Evolutionary conservation across 371 early-diverging fungal genomes (phyloP).

Genomic region (Homolaphlyctis polyrhiza): DNA sequence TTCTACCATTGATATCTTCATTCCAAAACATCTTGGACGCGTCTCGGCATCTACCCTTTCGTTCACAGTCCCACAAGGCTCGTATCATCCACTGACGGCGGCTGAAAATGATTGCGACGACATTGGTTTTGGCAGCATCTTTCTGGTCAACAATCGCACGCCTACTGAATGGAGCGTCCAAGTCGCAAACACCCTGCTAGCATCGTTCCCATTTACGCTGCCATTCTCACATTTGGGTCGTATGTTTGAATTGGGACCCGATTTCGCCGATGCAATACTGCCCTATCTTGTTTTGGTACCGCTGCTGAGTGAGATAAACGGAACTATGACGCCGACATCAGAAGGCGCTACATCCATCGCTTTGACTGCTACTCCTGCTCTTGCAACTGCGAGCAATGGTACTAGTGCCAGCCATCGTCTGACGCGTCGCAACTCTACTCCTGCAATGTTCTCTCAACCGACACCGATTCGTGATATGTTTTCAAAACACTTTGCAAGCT

Average conservation of each 20-base stretch:
- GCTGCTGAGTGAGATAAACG: no score
- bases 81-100: background rate
- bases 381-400: no score
- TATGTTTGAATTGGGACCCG: slow-evolving; percentile 14
- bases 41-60: background rate
- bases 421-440: no score
- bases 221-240: slow-evolving; percentile 4
- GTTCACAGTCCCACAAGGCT: background rate
- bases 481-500: no score
- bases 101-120: no score
- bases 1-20: background rate
- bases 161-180: background rate
- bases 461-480: no score
- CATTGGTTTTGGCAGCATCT: background rate
- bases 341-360: no score
- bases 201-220: background rate
- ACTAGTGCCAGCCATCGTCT: no score
- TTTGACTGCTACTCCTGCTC: no score
- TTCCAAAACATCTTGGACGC: no score
- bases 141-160: background rate
- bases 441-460: no score
- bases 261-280: slow-evolving; percentile 16
- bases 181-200: slow-evolving; percentile 1
- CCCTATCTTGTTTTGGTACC: slow-evolving; percentile 17
- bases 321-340: no score